Evolutionary conservation across 495 filamentous ascomycete species (phyloP), one percentile per base, ranked within the genome.

Genomic region (Xylaria venustula): DNA sequence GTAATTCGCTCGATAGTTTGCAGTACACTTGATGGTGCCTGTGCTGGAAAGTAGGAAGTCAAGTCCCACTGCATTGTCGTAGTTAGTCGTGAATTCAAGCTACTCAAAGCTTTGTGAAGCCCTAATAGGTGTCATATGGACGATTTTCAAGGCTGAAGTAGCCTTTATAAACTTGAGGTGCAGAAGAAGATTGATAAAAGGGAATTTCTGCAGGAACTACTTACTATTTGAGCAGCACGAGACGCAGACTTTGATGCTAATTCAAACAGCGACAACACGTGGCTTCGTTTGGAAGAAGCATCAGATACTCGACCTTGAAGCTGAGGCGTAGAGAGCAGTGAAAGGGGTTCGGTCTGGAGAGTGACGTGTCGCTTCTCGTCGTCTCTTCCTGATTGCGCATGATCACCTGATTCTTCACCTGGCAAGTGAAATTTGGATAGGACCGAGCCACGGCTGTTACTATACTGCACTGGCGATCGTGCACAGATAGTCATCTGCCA

Each of bases 241-340:
- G 57, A 60, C 26, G 69, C 68, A 7, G 78, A 65, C n/a, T 80
- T 77, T n/a, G 87, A 77, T 5, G 81, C 73, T 4, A 85, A 60
- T 65, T 88, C 86, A 40, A 86, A 80, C 1, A 90, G 73, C 6
- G 87, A 88, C 0, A 83, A 79, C 7, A 79, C 72, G 9, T 63
- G 60, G 45, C 59, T 69, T 34, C 26, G 59, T 1, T 44, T 49
- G 9, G 20, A 6, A n/a, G 46, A 32, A 48, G 7, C 14, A 19
- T 15, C 8, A 30, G 12, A 37, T 23, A 32, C 14, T 28, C 63
- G 60, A 17, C 20, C 46, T 23, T 19, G 54, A 20, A 30, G 26
- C 8, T 53, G 60, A 12, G 56, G 64, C 12, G 61, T 41, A 1
- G 64, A 60, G 2, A 47, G 8, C 15, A 56, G 66, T 30, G 61